Evolutionary conservation across 257 asterid genomes (phyloP), one percentile per base, ranked within the genome.

Genomic region (Paulownia fortunei): DNA sequence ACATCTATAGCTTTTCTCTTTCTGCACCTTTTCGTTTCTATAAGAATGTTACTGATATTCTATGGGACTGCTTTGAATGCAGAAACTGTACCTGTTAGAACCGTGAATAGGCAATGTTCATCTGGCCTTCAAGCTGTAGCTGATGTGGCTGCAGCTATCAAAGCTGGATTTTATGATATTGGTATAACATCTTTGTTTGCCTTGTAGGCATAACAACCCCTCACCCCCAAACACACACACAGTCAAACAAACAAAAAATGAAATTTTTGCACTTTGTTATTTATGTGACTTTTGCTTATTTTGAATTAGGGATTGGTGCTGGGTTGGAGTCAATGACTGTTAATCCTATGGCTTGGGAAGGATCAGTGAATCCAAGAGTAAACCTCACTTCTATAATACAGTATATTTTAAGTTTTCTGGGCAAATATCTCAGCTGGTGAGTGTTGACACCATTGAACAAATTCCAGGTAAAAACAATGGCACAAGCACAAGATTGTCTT

Each of bases 81-180:
- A 96, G 99, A 96, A 77, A 93, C 98, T 69, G 99, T 96, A 44
- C 97, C 99, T 74, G 87, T 93, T 69, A 90, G 99, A 86, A 96
- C 99, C 15, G 99, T 96, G 80, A 96, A 96, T 81, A 85, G 99
- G 92, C 99, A 93, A 76, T 96, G 99, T 80, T 96, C 99, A 39
- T 96, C 99, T 78, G 98, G 99, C 52, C 99, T 96, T 80, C 99
- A 96, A 87, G 98, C 99, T 47, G 98, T 96, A 46, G 99, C 98
- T 74, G 99, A 96, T 87, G 98, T 96, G 27, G 99, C 99, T 82
- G 99, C 99, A 63, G 95, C 99, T 69, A 96, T 96, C 74, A 96
- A 89, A 85, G 96, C 99, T 80, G 99, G 99, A 66, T 96, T 96
- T 84, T 96, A 96, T 82, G 98, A 96, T 81, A 96, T 93, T 36